Base-by-base conservation (phyloP, 2,329 filamentous ascomycete genomes). In the Cladosporium sp. region DNA sequence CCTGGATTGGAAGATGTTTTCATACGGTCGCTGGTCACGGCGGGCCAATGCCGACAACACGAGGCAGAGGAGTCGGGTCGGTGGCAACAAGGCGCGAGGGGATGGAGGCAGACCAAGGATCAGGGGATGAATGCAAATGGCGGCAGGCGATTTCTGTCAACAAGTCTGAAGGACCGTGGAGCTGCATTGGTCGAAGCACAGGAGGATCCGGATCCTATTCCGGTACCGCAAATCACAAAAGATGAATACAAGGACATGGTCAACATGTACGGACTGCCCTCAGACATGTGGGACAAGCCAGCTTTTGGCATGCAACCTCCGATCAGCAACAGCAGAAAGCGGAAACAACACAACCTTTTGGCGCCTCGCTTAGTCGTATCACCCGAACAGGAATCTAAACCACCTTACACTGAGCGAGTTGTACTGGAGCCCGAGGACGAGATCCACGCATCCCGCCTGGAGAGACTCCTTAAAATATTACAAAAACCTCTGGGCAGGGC, bases 1-100 rank as follows among this genome's bases (percentile, higher is more conserved):
- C 72, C 74, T 68, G 76, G 74, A 67, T 77, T 84, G 76, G 81
- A 82, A 70, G 80, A 81, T 69, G 71, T 82, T 68, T 85, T 86
- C 74, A 80, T 86, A 68, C 76, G 78, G 68, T 84, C 84, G 49
- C 74, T 86, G 69, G 80, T 83, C 66, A 75, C 81, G 69, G 84
- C 84, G 57, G 80, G 80, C 49, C 81, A 81, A 65, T 86, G 84
- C 71, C 78, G 75, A 66, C 75, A 80, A 58, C 84, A 86, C 72
- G 77, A 79, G 28, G 78, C 76, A 71, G 78, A 75, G 58, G 73
- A 71, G 18, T 71, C 71, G 8, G 72, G 61, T 8, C n/a, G 51
- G 51, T 57, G 24, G 51, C 61, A 57, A 34, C 51, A 18, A 44
- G 51, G 51, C 51, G 28, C 51, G 61, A 64, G 61, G 61, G 61